These are phyloP conservation scores for Blastomyces gilchristii DNA, from an alignment of 2,329 filamentous ascomycete species.

Conservation along the genomic window DNA sequence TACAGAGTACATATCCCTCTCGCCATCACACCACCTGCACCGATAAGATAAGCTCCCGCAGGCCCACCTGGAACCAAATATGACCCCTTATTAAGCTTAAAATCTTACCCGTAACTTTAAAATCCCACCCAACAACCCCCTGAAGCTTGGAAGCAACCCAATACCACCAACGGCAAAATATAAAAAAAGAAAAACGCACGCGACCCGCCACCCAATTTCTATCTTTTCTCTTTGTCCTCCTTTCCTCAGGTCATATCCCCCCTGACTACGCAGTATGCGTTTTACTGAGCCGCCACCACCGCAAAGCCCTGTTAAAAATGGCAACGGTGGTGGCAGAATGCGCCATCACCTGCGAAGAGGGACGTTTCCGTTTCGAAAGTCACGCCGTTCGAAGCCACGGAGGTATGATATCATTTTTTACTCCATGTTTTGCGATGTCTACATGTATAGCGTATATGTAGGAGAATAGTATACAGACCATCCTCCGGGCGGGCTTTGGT, in stretches of 20 bases:
- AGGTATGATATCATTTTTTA: conserved; percentile 13
- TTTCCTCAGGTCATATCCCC: neutral
- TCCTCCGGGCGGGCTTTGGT: neutral
- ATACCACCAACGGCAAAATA: neutral
- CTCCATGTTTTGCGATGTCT: neutral
- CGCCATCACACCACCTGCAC: neutral
- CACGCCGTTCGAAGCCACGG: conserved; percentile 19
- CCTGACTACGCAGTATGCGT: neutral
- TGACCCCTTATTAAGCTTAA: neutral
- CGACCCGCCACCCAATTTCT: neutral
- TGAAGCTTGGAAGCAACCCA: neutral
- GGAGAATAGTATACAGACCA: neutral
- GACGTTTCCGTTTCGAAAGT: conserved; percentile 17
- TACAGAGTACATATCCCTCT: neutral
- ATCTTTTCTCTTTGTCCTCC: too few relatives aligned
- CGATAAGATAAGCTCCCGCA: neutral
- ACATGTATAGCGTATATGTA: neutral
- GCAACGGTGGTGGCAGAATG: neutral
- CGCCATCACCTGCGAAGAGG: conserved; percentile 13
- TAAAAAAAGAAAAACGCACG: neutral
- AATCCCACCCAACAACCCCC: neutral
- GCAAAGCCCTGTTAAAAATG: neutral
- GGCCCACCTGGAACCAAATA: too few relatives aligned
- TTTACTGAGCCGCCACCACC: neutral
- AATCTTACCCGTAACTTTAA: neutral